Evolutionary conservation across 768 basidiomycete genomes (phyloP), one percentile per base, ranked within the genome.

Genomic region (Agrocybe praecox): DNA sequence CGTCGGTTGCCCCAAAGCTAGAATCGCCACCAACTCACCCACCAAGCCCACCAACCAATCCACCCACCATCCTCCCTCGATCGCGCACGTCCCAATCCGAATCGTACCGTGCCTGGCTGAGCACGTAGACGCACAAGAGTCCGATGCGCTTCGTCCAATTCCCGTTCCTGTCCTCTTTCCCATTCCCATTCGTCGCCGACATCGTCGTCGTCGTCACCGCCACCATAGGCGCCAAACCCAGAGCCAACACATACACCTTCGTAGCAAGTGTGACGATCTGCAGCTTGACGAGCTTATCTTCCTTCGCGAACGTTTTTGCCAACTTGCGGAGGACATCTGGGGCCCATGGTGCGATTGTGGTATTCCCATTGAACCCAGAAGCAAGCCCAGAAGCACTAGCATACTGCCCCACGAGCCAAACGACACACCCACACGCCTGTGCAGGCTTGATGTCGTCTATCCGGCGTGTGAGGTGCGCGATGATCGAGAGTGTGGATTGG

Each of bases 341-440:
- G 0, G 88, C 92, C 92, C 92, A 96, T 26, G 81, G 79, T 5
- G 77, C 85, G 9, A 94, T 72, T 15, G 76, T 1, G 76, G 70
- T n/a, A 7, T n/a, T n/a, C n/a, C 73, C n/a, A 6, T 22, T 22
- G 15, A 22, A 21, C 21, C 19, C 23, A 19, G 46, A 46, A 6
- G 52, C 48, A 19, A 19, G 46, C 18, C 52, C 58, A 12, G 54
- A 69, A 14, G 79, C 79, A n/a, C n/a, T n/a, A 15, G 90, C 84
- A 66, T 93, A 93, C 69, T 97, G 94, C 0, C 96, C 96, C 0
- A 94, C 94, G 0, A 98, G 83, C 94, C 96, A 97, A 22, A 94
- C 74, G 1, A 98, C 86, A 62, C 91, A 94, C 0, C 96, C 94
- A 24, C 92, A 77, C 1, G 96, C 94, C 64, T 86, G 82, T 1